Percentiles rank a stretch among this genome's conserved stretches.
phyloP scores from a whole-genome alignment of 345 rosid genomes.

The Psidium friedrichsthalianum region DNA sequence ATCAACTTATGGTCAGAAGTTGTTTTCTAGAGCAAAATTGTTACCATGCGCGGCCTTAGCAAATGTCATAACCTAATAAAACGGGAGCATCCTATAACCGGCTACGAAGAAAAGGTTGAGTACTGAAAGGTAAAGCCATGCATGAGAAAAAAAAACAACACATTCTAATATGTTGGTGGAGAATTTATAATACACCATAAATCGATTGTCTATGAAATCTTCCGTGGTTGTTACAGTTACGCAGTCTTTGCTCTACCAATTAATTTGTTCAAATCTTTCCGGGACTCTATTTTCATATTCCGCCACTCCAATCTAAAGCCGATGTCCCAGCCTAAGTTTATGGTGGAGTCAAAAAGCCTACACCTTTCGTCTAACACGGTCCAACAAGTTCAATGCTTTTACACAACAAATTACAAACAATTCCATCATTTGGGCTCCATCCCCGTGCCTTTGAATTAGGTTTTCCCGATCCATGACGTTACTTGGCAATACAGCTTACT shows the following conservation, averaged over 20 bases:
- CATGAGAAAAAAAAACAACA: background rate
- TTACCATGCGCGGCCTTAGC: background rate
- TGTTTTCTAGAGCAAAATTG: no score
- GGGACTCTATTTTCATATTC: background rate
- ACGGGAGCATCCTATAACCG: background rate
- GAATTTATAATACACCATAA: background rate
- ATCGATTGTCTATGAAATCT: background rate
- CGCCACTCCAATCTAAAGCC: background rate
- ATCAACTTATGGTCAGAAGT: no score
- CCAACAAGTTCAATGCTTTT: background rate
- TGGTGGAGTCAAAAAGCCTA: background rate
- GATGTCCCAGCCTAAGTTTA: background rate
- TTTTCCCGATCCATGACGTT: background rate
- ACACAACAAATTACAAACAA: background rate
- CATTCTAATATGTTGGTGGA: background rate
- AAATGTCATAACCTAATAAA: background rate
- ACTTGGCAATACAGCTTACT: background rate
- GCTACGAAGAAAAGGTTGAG: background rate
- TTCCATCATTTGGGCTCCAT: background rate
- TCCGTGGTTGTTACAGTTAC: background rate
- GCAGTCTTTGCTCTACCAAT: background rate
- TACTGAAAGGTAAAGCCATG: background rate
- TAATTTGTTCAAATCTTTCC: no score
- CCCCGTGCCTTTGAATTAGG: background rate
- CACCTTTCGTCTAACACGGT: background rate